Base-by-base conservation (phyloP, 805 yeast genomes). In the Vanderwaltozyma tropicalis region DNA sequence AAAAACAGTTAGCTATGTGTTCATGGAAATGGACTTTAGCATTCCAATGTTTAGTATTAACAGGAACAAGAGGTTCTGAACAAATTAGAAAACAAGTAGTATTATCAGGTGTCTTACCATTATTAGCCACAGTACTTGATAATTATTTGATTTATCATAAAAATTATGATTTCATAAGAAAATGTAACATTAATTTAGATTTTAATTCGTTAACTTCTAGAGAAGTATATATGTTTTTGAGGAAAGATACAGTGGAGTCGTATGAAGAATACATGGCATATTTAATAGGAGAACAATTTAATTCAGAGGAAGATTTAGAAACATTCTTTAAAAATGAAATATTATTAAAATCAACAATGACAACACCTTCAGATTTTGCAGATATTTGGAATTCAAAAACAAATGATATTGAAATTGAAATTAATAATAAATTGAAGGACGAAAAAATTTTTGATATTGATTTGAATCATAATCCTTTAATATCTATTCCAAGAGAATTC, bases 21-120 rank as follows among this genome's bases (percentile, higher is more conserved):
- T 88, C 94, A 0, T 89, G 96, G 96, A 89, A 89, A 63, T 89
- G 98, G 98, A 84, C 95, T 5, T 64, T 89, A 38, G 84, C 96
- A 0, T 78, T 92, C 53, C 98, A 89, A 64, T 88, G 96, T 56
- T 64, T 89, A 39, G 94, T 89, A 1, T 70, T 86, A 39, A 77
- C 89, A 15, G 96, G 96, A 12, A 87, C 96, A 1, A 71, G 96
- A 47, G 98, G 98, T 18, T 78, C 94, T 1, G 96, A 88, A 58
- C 64, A 68, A 37, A 84, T 88, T 34, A 69, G 98, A 36, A 78
- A 80, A 48, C 77, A 87, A 50, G 83, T 92, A 7, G 96, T 87
- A 9, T 78, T 82, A 44, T 94, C 96, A 1, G 97, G 96, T 4
- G 78, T 87, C 43, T 72, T 92, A 28, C 96, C 96, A 1, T 76